A percentile compares a stretch with the other conserved stretches of the same genome.
Conservation (phyloP, 2,329 filamentous ascomycete genomes). For the Penicillium decumbens region DNA sequence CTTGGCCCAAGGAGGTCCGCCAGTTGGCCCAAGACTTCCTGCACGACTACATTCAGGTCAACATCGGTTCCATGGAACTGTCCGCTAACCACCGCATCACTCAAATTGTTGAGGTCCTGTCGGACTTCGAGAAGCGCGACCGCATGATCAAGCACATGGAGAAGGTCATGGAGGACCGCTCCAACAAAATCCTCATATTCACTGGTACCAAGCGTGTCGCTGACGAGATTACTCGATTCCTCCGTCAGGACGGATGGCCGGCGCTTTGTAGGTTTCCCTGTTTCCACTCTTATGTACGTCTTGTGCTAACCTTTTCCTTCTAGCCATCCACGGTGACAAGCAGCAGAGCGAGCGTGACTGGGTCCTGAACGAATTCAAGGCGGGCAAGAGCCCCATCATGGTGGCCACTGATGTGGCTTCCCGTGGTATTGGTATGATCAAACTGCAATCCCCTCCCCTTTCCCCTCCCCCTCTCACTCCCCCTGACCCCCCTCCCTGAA, state of each 20-base stretch:
- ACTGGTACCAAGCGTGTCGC: constrained; percentile 82
- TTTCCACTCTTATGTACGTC: neutral
- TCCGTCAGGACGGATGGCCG: constrained; percentile 96
- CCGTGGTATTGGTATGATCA: constrained; percentile 99
- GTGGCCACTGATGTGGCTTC: constrained; percentile 99
- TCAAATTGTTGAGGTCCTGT: constrained; percentile 93
- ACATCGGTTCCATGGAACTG: constrained; percentile 93
- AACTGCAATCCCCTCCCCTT: constrained; percentile 48
- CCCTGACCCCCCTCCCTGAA: constrained; percentile 27
- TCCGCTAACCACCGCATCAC: constrained; percentile 97
- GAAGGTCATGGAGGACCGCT: constrained; percentile 94
- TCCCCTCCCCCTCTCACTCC: constrained; percentile 32
- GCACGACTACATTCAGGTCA: constrained; percentile 96
- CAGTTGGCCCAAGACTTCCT: constrained; percentile 87
- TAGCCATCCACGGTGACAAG: constrained; percentile 98
- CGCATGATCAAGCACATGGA: constrained; percentile 96
- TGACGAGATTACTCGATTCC: constrained; percentile 94
- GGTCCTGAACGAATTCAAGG: constrained; percentile 99
- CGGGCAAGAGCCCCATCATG: constrained; percentile 99
- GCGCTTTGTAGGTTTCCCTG: constrained; percentile 69
- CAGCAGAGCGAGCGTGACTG: constrained; percentile 99
- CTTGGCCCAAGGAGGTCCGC: constrained; percentile 97
- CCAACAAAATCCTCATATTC: constrained; percentile 94
- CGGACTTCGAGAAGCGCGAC: constrained; percentile 96
- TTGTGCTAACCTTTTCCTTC: constrained; percentile 35